These are phyloP conservation scores for Capsicum chinense DNA, from an alignment of 257 asterid species.

Conservation along the genomic window DNA sequence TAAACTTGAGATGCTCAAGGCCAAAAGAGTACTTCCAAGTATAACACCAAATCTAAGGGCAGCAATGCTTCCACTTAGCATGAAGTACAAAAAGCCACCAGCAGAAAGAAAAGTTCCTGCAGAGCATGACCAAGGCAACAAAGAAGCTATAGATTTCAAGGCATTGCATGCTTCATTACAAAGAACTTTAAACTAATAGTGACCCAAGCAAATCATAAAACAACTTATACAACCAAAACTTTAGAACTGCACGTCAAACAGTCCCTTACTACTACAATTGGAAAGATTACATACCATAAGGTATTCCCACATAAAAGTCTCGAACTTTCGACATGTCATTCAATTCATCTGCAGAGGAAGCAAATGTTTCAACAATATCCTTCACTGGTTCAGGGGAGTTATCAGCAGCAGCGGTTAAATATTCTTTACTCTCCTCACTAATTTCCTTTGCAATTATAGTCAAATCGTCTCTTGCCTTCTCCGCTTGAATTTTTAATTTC, in stretches of 20 bases:
- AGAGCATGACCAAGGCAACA: constrained; percentile 33
- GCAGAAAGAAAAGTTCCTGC: constrained; percentile 74
- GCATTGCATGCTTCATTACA: constrained; percentile 1
- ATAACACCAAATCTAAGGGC: constrained; percentile 84
- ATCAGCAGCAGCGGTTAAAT: constrained; percentile 66
- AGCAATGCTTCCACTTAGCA: constrained; percentile 76
- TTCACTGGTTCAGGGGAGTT: constrained; percentile 78
- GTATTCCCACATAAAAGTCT: constrained; percentile 86
- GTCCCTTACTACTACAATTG: neutral
- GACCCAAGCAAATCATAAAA: neutral
- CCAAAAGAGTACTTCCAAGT: constrained; percentile 86
- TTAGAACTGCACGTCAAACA: neutral
- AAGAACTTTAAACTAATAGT: neutral
- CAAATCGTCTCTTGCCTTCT: constrained; percentile 76
- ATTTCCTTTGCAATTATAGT: constrained; percentile 67
- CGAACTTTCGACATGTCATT: constrained; percentile 68
- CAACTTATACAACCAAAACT: neutral
- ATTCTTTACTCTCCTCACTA: constrained; percentile 73
- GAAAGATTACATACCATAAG: constrained; percentile 64
- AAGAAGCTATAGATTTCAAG: constrained; percentile 27
- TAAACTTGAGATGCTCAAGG: constrained; percentile 77
- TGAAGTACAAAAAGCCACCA: constrained; percentile 81
- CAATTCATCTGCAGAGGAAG: constrained; percentile 64
- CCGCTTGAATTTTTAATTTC: constrained; percentile 76
- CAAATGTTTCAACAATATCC: constrained; percentile 81